Evolutionary conservation across 495 filamentous ascomycete genomes (phyloP).

Genomic region (Tetracladium setigerum): DNA sequence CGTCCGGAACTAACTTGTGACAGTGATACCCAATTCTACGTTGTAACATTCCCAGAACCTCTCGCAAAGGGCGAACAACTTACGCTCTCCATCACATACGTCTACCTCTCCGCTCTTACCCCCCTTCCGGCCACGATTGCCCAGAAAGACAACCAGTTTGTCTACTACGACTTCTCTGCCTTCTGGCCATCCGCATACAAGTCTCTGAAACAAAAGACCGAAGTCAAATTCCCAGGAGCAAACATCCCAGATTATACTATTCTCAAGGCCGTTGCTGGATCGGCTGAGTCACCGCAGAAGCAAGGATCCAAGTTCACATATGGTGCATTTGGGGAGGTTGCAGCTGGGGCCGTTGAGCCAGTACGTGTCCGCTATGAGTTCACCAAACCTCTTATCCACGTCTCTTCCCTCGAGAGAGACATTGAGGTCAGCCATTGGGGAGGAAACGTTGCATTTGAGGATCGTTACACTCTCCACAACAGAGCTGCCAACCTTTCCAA

Average conservation of each 20-base stretch:
- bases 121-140: conserved; percentile 75
- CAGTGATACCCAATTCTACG: conserved; percentile 78
- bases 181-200: conserved; percentile 74
- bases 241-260: conserved; percentile 81
- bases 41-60: conserved; percentile 65
- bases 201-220: conserved; percentile 91
- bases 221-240: conserved; percentile 75
- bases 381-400: conserved; percentile 80
- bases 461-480: conserved; percentile 86
- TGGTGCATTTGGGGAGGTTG: conserved; percentile 75
- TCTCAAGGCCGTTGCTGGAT: conserved; percentile 54
- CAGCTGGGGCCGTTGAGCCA: conserved; percentile 63
- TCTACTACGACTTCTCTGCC: conserved; percentile 76
- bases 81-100: conserved; percentile 81
- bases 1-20: neutral
- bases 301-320: conserved; percentile 84
- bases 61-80: conserved; percentile 68
- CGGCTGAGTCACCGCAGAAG: conserved; percentile 61
- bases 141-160: conserved; percentile 78
- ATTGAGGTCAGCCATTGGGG: conserved; percentile 97
- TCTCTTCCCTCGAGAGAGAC: conserved; percentile 72
- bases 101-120: conserved; percentile 60
- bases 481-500: conserved; percentile 73
- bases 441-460: conserved; percentile 89
- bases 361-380: conserved; percentile 87